These are phyloP conservation scores for Lindgomyces ingoldianus DNA, from an alignment of 495 filamentous ascomycete species.

Conservation along the genomic window DNA sequence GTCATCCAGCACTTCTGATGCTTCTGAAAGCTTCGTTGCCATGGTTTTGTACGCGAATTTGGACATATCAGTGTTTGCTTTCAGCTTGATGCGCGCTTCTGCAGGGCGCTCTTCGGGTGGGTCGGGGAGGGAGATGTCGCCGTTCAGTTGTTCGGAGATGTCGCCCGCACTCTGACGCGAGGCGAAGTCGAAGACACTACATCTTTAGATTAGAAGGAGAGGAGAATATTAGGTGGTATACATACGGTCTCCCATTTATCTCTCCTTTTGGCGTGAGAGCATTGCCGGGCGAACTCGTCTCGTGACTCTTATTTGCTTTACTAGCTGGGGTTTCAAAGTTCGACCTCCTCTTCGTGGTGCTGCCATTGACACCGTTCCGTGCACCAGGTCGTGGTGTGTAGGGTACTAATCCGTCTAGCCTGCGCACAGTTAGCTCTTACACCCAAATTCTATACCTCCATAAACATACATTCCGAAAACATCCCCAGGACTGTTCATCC, in stretches of 20 bases:
- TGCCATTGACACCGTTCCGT: conserved; percentile 53
- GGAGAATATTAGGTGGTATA: neutral
- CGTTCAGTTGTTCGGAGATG: conserved; percentile 77
- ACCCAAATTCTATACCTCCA: conserved; percentile 17
- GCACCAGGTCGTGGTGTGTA: conserved; percentile 61
- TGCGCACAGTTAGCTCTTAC: conserved; percentile 40
- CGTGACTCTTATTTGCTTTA: conserved; percentile 53
- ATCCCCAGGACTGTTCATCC: conserved; percentile 57
- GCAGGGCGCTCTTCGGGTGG: conserved; percentile 63
- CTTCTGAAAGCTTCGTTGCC: conserved; percentile 91
- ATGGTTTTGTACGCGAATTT: conserved; percentile 90
- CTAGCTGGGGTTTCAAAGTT: conserved; percentile 60
- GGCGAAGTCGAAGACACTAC: conserved; percentile 59
- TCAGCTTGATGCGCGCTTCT: conserved; percentile 78
- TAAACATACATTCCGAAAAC: conserved; percentile 78
- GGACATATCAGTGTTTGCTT: conserved; percentile 78
- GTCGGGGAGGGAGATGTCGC: conserved; percentile 58
- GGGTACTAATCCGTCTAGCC: conserved; percentile 76
- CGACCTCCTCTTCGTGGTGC: conserved; percentile 62
- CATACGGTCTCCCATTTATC: conserved; percentile 32
- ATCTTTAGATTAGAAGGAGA: conserved; percentile 44
- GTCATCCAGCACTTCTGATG: conserved; percentile 90
- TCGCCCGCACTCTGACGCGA: conserved; percentile 77
- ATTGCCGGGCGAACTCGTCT: conserved; percentile 52
- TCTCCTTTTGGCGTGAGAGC: conserved; percentile 38